Evolutionary conservation across 805 yeast genomes (phyloP).

Genomic region (Yamadazyma phyllophila): DNA sequence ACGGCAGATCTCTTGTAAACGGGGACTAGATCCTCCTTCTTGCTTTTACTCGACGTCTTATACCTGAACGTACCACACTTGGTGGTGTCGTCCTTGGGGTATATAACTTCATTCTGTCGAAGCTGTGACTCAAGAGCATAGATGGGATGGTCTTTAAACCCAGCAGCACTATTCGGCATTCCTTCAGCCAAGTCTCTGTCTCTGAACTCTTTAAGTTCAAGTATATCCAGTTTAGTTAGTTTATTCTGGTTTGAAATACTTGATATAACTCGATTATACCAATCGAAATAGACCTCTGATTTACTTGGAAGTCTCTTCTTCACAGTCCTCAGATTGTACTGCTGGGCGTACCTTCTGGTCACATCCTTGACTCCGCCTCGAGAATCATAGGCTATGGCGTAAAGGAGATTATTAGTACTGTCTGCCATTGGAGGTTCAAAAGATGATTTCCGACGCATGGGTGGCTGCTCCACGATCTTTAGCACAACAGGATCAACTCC

Average conservation of each 20-base stretch:
- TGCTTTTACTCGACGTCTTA: conserved; percentile 30
- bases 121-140: conserved; percentile 79
- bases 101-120: conserved; percentile 66
- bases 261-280: conserved; percentile 56
- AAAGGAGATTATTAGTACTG: conserved; percentile 57
- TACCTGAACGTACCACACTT: conserved; percentile 69
- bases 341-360: conserved; percentile 75
- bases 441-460: conserved; percentile 47
- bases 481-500: conserved; percentile 78
- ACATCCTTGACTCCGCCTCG: conserved; percentile 71
- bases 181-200: conserved; percentile 73
- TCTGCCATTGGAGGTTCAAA: conserved; percentile 74
- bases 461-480: conserved; percentile 59
- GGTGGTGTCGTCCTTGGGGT: conserved; percentile 53
- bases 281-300: conserved; percentile 51
- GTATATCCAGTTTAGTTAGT: conserved; percentile 35
- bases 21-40: conserved; percentile 40
- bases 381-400: conserved; percentile 75
- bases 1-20: conserved; percentile 73
- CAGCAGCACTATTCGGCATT: conserved; percentile 80
- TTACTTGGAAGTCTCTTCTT: conserved; percentile 64
- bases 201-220: conserved; percentile 60
- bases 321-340: conserved; percentile 70
- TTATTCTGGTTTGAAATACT: conserved; percentile 19
- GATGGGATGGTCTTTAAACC: conserved; percentile 82